A percentile compares a stretch with the other conserved stretches of the same genome.
Evolutionary conservation across 2,329 filamentous ascomycete genomes (phyloP).

Genomic region (Sporothrix curviconia): DNA sequence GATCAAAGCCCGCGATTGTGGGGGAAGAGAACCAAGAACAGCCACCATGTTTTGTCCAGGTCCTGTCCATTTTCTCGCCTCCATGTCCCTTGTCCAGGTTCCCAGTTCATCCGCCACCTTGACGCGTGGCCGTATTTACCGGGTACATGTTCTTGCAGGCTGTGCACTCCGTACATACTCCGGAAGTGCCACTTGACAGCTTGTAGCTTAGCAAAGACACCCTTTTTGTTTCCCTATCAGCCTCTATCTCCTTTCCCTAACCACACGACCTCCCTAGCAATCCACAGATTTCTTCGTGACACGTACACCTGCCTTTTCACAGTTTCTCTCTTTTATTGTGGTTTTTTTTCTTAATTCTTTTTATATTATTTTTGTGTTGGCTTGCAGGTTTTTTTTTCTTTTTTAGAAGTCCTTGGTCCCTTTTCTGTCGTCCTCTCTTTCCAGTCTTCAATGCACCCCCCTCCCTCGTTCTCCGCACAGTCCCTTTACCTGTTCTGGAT

Average conservation of each 20-base stretch:
- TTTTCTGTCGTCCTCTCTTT: not conserved
- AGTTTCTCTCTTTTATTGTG: not conserved
- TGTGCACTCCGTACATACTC: constrained; percentile 1
- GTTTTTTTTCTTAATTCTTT: not conserved
- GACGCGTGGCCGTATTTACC: not conserved
- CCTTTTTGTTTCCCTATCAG: too few relatives aligned
- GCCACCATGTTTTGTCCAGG: not conserved
- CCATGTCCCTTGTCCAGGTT: not conserved
- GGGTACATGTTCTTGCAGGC: not conserved
- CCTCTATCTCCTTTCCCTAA: not conserved
- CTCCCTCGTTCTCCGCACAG: constrained; percentile 5
- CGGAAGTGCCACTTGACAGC: not conserved
- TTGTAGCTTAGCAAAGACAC: not conserved
- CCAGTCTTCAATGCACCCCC: too few relatives aligned
- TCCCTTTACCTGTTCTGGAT: not conserved
- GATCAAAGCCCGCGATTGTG: too few relatives aligned
- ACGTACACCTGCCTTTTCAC: not conserved
- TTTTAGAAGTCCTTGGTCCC: not conserved
- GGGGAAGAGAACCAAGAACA: not conserved
- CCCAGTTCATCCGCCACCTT: not conserved
- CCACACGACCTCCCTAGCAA: not conserved
- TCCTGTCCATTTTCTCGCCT: not conserved
- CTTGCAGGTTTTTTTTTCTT: not conserved
- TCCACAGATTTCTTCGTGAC: not conserved
- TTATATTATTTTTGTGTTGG: not conserved